Evolutionary conservation across 176 grass and related monocot species (phyloP).

Genomic region (Oryza coarctata): DNA sequence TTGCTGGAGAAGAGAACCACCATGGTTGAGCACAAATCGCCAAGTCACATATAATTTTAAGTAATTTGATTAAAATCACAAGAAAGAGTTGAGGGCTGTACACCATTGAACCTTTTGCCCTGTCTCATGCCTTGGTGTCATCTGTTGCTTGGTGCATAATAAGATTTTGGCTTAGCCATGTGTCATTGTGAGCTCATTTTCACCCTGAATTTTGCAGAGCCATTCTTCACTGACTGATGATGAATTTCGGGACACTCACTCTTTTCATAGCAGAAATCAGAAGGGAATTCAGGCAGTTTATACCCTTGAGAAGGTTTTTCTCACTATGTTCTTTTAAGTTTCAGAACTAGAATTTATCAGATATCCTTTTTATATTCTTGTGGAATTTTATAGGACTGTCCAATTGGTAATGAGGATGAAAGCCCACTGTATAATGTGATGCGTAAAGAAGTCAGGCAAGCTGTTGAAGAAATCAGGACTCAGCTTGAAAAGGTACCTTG

Average conservation of each 20-base stretch:
- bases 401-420: slow-evolving; percentile 25
- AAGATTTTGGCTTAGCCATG: neutral
- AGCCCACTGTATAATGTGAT: slow-evolving; percentile 66
- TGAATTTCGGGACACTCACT: slow-evolving; percentile 57
- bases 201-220: slow-evolving; percentile 50
- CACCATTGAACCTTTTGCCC: neutral
- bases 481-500: slow-evolving; percentile 67
- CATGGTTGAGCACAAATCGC: neutral
- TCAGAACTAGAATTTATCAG: neutral
- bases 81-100: neutral
- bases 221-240: slow-evolving; percentile 98
- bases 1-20: neutral
- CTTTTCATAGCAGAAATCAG: slow-evolving; percentile 41
- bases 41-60: neutral
- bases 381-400: slow-evolving; percentile 41
- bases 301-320: slow-evolving; percentile 62
- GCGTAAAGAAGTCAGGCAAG: slow-evolving; percentile 88
- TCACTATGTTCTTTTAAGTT: slow-evolving; percentile 10
- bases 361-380: slow-evolving; percentile 1
- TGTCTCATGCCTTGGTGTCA: neutral
- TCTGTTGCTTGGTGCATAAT: neutral
- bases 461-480: slow-evolving; percentile 82
- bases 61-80: neutral
- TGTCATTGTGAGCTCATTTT: neutral
- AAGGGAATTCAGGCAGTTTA: slow-evolving; percentile 52